These are phyloP conservation scores for Cyberlindnera saturnus DNA, from an alignment of 805 yeast genomes.

Conservation along the genomic window DNA sequence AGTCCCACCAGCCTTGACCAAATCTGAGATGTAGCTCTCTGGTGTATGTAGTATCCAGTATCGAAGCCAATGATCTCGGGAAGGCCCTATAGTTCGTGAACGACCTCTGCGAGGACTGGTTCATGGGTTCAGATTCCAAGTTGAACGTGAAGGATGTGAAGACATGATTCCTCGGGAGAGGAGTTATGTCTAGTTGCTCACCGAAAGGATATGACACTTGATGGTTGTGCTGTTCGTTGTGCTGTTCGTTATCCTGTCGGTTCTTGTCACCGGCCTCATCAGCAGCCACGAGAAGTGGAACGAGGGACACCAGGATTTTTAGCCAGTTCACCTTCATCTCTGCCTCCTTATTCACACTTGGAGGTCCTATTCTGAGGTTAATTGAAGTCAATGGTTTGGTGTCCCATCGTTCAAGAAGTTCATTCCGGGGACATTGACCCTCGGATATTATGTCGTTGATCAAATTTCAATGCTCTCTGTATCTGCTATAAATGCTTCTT, in stretches of 20 bases:
- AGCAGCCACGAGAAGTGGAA: background rate
- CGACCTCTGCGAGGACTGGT: conserved; percentile 15
- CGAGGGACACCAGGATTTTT: background rate
- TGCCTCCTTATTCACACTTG: too few relatives aligned
- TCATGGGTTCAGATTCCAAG: conserved; percentile 44
- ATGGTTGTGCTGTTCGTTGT: background rate
- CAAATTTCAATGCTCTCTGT: background rate
- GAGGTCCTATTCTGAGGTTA: too few relatives aligned
- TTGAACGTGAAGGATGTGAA: conserved; percentile 69
- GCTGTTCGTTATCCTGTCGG: background rate
- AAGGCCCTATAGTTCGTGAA: conserved; percentile 57
- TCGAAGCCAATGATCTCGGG: conserved; percentile 77
- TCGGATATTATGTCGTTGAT: too few relatives aligned
- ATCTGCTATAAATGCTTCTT: background rate
- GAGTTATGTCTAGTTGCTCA: conserved; percentile 59
- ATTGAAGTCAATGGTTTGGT: too few relatives aligned
- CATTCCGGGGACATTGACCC: too few relatives aligned
- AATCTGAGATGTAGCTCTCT: conserved; percentile 80
- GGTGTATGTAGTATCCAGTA: conserved; percentile 58
- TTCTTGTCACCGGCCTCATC: background rate
- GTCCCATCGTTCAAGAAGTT: too few relatives aligned
- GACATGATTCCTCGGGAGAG: conserved; percentile 67
- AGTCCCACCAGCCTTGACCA: conserved; percentile 94
- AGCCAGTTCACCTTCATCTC: background rate
- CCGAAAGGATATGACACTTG: conserved; percentile 35